Conservation (phyloP, 768 basidiomycete genomes). For the Calocybe gangraenosa region DNA sequence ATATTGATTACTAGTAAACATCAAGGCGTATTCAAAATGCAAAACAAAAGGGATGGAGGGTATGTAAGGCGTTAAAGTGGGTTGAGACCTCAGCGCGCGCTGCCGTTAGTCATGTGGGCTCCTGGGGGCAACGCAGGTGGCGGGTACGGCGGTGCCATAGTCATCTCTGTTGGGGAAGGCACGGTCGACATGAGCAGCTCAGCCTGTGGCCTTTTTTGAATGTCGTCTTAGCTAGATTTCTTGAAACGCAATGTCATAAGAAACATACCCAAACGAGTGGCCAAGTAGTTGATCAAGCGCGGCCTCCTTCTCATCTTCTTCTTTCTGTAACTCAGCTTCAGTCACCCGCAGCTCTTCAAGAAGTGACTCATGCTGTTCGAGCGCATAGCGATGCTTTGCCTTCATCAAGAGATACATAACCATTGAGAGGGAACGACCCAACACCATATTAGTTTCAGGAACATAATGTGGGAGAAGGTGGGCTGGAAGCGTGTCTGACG, state of each 20-base stretch:
- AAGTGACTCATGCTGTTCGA: slow-evolving; percentile 64
- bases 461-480: slow-evolving; percentile 49
- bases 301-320: slow-evolving; percentile 58
- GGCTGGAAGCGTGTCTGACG: slow-evolving; percentile 47
- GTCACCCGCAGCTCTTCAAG: slow-evolving; percentile 59
- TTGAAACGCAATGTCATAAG: neutral
- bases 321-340: slow-evolving; percentile 46
- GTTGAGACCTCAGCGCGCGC: slow-evolving; percentile 3
- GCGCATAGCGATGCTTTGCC: slow-evolving; percentile 69
- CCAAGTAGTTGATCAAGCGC: slow-evolving; percentile 52
- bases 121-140: neutral
- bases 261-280: slow-evolving; percentile 47
- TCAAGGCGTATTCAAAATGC: neutral
- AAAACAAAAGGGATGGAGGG: neutral
- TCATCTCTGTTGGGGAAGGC: slow-evolving; percentile 13
- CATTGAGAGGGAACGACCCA: slow-evolving; percentile 66
- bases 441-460: slow-evolving; percentile 56
- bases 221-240: neutral
- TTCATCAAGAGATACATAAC: slow-evolving; percentile 72
- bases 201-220: slow-evolving; percentile 18
- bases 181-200: slow-evolving; percentile 21
- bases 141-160: slow-evolving; percentile 4
- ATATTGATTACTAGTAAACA: neutral
- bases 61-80: neutral
- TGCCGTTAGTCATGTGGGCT: slow-evolving; percentile 9